A percentile compares a stretch with the other conserved stretches of the same genome.
Conservation (phyloP, 2,329 filamentous ascomycete species). For the Sarocladiaceae sp. region DNA sequence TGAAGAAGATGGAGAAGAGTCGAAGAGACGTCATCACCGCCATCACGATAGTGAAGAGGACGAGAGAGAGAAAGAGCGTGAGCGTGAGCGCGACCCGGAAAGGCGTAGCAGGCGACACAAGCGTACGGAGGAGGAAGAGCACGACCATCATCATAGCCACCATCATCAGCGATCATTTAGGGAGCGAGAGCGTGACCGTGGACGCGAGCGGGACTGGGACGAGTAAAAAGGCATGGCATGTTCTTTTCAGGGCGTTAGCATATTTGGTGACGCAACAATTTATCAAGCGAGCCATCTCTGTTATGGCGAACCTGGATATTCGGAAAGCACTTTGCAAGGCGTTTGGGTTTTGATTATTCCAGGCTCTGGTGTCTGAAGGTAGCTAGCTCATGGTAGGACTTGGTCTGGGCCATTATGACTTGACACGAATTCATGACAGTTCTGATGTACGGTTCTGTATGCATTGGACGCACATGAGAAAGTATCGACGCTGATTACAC, state of each 20-base stretch:
- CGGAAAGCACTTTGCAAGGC: too few species aligned
- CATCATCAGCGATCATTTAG: slow-evolving; percentile 11
- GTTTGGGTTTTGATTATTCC: too few species aligned
- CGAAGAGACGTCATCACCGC: slow-evolving; percentile 11
- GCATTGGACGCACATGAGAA: too few species aligned
- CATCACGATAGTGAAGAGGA: slow-evolving; percentile 25
- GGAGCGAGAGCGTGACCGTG: slow-evolving; percentile 14
- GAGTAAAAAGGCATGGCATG: not conserved
- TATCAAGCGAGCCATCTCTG: too few species aligned
- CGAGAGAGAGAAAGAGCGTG: slow-evolving; percentile 31
- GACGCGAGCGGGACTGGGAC: slow-evolving; percentile 5
- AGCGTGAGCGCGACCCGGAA: slow-evolving; percentile 11
- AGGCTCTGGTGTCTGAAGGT: not conserved
- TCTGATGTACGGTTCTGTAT: not conserved
- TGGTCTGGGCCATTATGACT: not conserved
- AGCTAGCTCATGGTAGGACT: not conserved
- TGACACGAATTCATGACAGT: not conserved
- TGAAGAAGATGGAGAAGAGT: slow-evolving; percentile 13
- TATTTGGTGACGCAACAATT: too few species aligned
- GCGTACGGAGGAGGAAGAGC: slow-evolving; percentile 18
- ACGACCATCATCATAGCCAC: slow-evolving; percentile 12
- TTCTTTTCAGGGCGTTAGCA: too few species aligned
- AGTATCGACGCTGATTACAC: too few species aligned
- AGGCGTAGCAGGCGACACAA: slow-evolving; percentile 19
- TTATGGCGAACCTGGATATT: too few species aligned